Conservation (phyloP, 805 yeast species). For the Lachancea sp. region DNA sequence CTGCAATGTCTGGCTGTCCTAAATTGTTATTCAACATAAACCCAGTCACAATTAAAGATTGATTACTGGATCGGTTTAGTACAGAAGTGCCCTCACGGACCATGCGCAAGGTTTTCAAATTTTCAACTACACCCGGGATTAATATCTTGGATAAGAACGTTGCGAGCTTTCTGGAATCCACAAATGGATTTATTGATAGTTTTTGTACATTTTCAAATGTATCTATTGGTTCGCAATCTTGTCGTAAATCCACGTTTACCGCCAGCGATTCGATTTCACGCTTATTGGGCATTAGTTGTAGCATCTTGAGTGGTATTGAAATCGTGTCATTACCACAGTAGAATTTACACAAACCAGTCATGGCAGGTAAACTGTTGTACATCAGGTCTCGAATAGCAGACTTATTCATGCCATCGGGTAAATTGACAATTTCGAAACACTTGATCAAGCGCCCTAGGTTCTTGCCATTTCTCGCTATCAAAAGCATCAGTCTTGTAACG, state of each 20-base stretch:
- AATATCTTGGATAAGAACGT: constrained; percentile 6
- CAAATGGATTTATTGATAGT: constrained; percentile 36
- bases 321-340: constrained; percentile 33
- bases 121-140: constrained; percentile 5
- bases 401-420: constrained; percentile 40
- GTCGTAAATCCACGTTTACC: constrained; percentile 30
- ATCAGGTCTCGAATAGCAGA: constrained; percentile 32
- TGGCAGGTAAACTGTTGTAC: constrained; percentile 25
- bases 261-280: constrained; percentile 23
- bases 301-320: constrained; percentile 31
- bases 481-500: constrained; percentile 34
- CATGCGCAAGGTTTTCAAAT: constrained; percentile 8
- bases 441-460: constrained; percentile 17
- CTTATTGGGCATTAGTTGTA: constrained; percentile 33
- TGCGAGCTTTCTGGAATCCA: constrained; percentile 25
- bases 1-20: constrained; percentile 6
- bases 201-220: constrained; percentile 27
- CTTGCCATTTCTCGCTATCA: constrained; percentile 7
- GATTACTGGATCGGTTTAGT: constrained; percentile 4
- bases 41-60: constrained; percentile 10
- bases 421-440: constrained; percentile 31
- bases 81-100: constrained; percentile 9
- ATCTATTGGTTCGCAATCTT: constrained; percentile 10
- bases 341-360: constrained; percentile 24
- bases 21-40: constrained; percentile 12